Evolutionary conservation across 352 stramenopile species (phyloP).

Genomic region (Pythium sp.): DNA sequence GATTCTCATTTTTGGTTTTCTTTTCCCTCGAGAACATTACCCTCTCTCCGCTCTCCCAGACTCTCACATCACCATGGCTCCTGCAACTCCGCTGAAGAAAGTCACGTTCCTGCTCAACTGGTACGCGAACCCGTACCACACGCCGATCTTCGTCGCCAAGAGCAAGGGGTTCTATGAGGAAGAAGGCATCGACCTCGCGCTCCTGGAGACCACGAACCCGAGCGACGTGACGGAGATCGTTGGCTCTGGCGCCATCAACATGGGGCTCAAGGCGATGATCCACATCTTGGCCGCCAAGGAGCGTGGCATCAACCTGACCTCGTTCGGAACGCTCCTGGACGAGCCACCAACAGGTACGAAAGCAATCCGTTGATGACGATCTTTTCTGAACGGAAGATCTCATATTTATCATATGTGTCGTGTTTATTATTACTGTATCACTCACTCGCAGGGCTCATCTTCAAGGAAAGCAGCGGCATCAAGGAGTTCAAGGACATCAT

Average conservation of each 20-base stretch:
- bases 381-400: background rate
- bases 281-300: slow-evolving; percentile 52
- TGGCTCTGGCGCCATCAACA: slow-evolving; percentile 41
- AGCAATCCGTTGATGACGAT: background rate
- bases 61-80: slow-evolving; percentile 24
- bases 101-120: slow-evolving; percentile 51
- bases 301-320: slow-evolving; percentile 44
- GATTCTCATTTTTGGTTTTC: slow-evolving; percentile 13
- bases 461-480: slow-evolving; percentile 50
- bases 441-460: slow-evolving; percentile 31
- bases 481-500: slow-evolving; percentile 54
- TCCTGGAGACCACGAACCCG: slow-evolving; percentile 50
- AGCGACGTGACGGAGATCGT: slow-evolving; percentile 55
- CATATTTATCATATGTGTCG: background rate
- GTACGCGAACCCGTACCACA: slow-evolving; percentile 57
- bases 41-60: background rate
- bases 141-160: slow-evolving; percentile 52
- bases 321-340: slow-evolving; percentile 43
- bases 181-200: slow-evolving; percentile 47
- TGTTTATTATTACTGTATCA: background rate
- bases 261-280: slow-evolving; percentile 54
- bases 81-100: slow-evolving; percentile 35
- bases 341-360: slow-evolving; percentile 37
- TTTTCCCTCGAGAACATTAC: background rate
- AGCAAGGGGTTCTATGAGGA: slow-evolving; percentile 50